phyloP scores from a whole-genome alignment of 2,329 filamentous ascomycete genomes.

The Cercospora zeae-maydis region DNA sequence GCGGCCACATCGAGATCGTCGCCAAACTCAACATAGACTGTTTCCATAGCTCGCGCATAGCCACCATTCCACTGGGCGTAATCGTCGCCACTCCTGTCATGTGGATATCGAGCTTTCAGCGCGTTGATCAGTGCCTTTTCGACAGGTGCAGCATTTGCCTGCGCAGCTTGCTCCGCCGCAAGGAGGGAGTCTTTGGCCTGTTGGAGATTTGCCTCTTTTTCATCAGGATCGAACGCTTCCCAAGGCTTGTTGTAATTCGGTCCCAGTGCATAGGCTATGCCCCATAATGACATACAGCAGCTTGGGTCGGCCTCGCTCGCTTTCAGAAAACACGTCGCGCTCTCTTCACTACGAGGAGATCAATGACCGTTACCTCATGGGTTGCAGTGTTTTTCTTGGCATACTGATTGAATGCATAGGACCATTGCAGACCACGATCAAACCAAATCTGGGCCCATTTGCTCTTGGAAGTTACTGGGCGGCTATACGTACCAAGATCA shows the following conservation, averaged over 20 bases:
- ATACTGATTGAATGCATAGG: slow-evolving; percentile 68
- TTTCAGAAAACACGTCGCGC: slow-evolving; percentile 59
- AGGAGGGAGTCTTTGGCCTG: slow-evolving; percentile 48
- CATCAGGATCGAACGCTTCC: slow-evolving; percentile 63
- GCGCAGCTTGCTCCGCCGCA: slow-evolving; percentile 41
- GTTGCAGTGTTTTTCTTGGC: background rate
- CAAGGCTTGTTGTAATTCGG: slow-evolving; percentile 80
- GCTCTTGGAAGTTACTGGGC: slow-evolving; percentile 54
- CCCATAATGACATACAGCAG: slow-evolving; percentile 66
- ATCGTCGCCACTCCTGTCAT: slow-evolving; percentile 49
- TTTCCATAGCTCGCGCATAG: slow-evolving; percentile 61
- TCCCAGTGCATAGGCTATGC: slow-evolving; percentile 65
- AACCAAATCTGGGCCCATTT: slow-evolving; percentile 63
- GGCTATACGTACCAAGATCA: slow-evolving; percentile 58
- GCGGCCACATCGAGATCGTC: slow-evolving; percentile 61
- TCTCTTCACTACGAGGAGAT: slow-evolving; percentile 51
- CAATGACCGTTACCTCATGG: background rate
- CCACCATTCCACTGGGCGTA: slow-evolving; percentile 56
- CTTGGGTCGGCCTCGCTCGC: slow-evolving; percentile 53
- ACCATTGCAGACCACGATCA: slow-evolving; percentile 68
- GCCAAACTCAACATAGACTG: slow-evolving; percentile 51
- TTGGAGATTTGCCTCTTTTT: slow-evolving; percentile 52
- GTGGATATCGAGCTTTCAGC: slow-evolving; percentile 57
- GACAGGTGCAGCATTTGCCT: slow-evolving; percentile 43
- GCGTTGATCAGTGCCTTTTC: slow-evolving; percentile 64